Base-by-base conservation (phyloP, 2,329 filamentous ascomycete species). In the Dactylellina drechsleri region DNA sequence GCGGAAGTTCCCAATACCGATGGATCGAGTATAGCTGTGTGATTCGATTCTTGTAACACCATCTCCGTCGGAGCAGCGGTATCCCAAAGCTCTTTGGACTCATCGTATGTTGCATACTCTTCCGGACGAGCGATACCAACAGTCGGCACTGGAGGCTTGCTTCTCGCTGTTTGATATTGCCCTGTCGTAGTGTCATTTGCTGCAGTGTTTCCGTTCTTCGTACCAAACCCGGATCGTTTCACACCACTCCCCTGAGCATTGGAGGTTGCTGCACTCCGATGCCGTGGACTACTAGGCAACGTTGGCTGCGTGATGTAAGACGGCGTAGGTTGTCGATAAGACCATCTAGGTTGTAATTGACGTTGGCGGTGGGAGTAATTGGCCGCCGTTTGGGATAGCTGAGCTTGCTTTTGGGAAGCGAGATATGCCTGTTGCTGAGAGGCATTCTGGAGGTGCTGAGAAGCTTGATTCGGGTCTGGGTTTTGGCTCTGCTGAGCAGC, bases 271-370 rank as follows among this genome's bases (percentile, higher is more conserved):
- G 31, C 47, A 45, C 56, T 76, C 3, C 36, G 58, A 4, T 58
- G 18, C 15, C 64, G 16, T 68, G 64, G 64, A 57, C 64, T 76
- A 61, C 72, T 76, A 4, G 72, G 72, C 41, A 76, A 45, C 18
- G 72, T 76, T 2, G 72, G 72, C 23, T 76, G 72, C 2, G 72
- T 76, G 47, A 76, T 76, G 15, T 70, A 76, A 5, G 72, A 60
- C 28, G 72, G 59, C 13, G 72, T 68, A 26, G 72, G 64, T 36
- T 70, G 72, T 43, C 66, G 47, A 45, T 53, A 65, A 6, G 72
- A 66, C 15, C 31, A 31, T 28, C 65, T 43, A 56, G 72, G 72
- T 31, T 76, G 72, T 45, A 76, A 70, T 65, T 76, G 72, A 5
- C 72, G 58, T 47, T 76, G 72, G 28, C 72, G 64, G 45, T 74